A percentile compares a stretch with the other conserved stretches of the same genome.
Evolutionary conservation across 1,139 yeast species (phyloP).

Genomic region (Taphrina flavorubra): DNA sequence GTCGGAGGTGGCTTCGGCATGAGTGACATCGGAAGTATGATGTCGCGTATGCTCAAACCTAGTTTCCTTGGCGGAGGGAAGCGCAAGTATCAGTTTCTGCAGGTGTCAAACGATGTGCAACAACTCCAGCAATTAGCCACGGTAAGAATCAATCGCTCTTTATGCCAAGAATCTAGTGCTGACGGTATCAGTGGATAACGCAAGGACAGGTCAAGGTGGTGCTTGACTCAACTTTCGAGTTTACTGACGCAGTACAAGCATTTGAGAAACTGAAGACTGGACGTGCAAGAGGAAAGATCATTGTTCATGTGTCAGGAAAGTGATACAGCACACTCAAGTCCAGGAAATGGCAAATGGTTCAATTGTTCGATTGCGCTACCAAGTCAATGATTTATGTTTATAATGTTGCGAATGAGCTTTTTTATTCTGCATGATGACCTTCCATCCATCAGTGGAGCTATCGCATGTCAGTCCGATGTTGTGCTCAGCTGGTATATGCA

Average conservation of each 20-base stretch:
- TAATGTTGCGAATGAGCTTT: too few relatives aligned
- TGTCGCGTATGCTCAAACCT: constrained; percentile 33
- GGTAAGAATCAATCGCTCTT: neutral
- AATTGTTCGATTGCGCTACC: too few relatives aligned
- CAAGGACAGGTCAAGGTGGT: constrained; percentile 35
- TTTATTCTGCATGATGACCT: too few relatives aligned
- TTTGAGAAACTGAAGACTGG: constrained; percentile 29
- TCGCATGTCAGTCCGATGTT: too few relatives aligned
- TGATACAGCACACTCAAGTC: neutral
- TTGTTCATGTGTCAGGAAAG: constrained; percentile 27
- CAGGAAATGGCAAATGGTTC: too few relatives aligned
- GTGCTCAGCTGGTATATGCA: too few relatives aligned
- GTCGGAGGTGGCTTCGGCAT: constrained; percentile 23
- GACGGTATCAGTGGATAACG: constrained; percentile 11
- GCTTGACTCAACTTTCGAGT: constrained; percentile 22
- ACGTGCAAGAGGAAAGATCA: constrained; percentile 32
- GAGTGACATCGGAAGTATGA: neutral
- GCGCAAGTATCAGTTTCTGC: constrained; percentile 26
- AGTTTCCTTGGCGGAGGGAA: constrained; percentile 38
- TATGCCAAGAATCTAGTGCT: neutral
- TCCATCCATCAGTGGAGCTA: too few relatives aligned
- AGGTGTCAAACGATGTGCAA: constrained; percentile 2
- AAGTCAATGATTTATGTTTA: too few relatives aligned
- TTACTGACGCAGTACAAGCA: constrained; percentile 28
- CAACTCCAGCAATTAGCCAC: constrained; percentile 21